Base-by-base conservation (phyloP, 1,284 basidiomycete species). In the Pulveroboletus sp. region DNA sequence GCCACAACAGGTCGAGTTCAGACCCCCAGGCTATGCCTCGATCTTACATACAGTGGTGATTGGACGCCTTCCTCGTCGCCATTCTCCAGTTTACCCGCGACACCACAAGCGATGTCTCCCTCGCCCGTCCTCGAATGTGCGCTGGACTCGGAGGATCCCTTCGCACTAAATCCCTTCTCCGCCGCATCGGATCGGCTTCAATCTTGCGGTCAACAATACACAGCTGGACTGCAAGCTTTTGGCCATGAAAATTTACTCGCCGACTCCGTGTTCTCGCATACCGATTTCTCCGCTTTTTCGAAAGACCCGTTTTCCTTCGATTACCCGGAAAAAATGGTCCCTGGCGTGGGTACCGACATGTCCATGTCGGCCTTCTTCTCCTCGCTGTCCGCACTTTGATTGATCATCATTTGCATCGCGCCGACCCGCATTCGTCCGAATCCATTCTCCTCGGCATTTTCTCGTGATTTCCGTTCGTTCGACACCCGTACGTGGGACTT, bases 91-190 rank as follows among this genome's bases (percentile, higher is more conserved):
- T 54, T 56, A 3, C 72, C 69, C 9, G 47, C 61, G 29, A 72
- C 69, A 33, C 69, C 69, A 2, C 69, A 71, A 50, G 33, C 61
- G 22, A 38, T 60, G 18, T 65, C 71, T n/a, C 64, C 71, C 20
- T 58, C 59, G 9, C 63, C 65, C 15, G 52, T 61, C 18, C 63
- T 72, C 35, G 67, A 70, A 39, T 62, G 62, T 28, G 38, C 48
- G 12, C 46, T 64, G 26, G 66, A 73, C 33, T 54, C 68, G 0
- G 68, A 66, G 29, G 60, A 69, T 61, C 59, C 58, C 1, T 62
- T 63, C 52, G 75, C 75, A 49, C 77, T 81, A 58, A 73, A 70
- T 65, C 70, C 77, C 52, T 87, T 84, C 74, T 75, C 82, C 64
- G 80, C 81, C 70, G 66, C 77, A 58, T 68, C 66, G 43, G 60